These are phyloP conservation scores for Wickerhamomyces silvicola DNA, from an alignment of 805 yeast genomes.

Conservation along the genomic window DNA sequence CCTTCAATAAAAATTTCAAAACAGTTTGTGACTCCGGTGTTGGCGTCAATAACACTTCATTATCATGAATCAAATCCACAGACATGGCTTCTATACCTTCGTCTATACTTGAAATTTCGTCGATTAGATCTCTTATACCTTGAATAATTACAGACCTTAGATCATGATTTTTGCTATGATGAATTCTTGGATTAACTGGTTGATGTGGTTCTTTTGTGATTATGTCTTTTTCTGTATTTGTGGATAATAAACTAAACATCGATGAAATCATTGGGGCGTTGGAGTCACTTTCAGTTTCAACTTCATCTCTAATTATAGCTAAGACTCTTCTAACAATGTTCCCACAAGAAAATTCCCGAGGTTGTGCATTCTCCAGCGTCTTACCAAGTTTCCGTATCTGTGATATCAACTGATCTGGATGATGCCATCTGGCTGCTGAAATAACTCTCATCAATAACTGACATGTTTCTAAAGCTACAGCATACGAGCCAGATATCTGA, in stretches of 20 bases:
- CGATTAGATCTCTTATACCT: conserved; percentile 86
- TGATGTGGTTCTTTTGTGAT: conserved; percentile 16
- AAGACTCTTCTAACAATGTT: conserved; percentile 86
- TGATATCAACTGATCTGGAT: conserved; percentile 62
- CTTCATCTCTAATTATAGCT: conserved; percentile 82
- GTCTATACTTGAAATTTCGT: conserved; percentile 82
- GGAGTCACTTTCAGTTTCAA: conserved; percentile 34
- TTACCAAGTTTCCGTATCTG: conserved; percentile 72
- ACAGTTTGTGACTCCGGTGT: conserved; percentile 92
- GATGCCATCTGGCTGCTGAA: conserved; percentile 84
- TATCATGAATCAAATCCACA: conserved; percentile 89
- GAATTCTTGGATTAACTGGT: conserved; percentile 18
- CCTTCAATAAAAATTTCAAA: conserved; percentile 75
- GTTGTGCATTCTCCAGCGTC: conserved; percentile 70
- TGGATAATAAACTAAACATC: conserved; percentile 81
- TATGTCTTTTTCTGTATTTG: conserved; percentile 25
- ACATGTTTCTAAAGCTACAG: conserved; percentile 81
- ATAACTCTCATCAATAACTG: conserved; percentile 82
- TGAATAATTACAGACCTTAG: conserved; percentile 82
- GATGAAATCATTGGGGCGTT: conserved; percentile 59
- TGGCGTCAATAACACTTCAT: conserved; percentile 81
- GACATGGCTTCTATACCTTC: conserved; percentile 90
- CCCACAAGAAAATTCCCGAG: conserved; percentile 83
- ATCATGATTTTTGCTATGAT: conserved; percentile 38
- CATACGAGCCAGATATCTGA: conserved; percentile 74